These are phyloP conservation scores for Pelargonium australe DNA, from an alignment of 441 rosid genomes.

Conservation along the genomic window DNA sequence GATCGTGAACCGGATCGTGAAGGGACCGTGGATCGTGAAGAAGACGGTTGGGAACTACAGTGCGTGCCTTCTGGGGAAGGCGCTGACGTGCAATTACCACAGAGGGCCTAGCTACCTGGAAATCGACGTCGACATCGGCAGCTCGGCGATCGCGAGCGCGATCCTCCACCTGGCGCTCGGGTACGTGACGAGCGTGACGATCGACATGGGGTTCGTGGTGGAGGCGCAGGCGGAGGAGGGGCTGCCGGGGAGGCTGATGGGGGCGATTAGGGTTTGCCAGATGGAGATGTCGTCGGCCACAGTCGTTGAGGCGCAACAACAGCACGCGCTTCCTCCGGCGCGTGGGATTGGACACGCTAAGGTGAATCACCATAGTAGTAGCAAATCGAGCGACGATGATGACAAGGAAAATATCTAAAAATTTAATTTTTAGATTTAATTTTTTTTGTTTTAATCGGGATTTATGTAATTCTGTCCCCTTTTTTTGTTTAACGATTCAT, in stretches of 20 bases:
- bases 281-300: constrained; percentile 72
- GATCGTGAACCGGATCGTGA: constrained; percentile 57
- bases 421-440: too few relatives aligned
- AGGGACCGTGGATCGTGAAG: constrained; percentile 78
- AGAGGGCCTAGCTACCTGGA: constrained; percentile 67
- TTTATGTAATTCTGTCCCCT: too few relatives aligned
- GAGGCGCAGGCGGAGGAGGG: constrained; percentile 66
- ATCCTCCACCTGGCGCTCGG: constrained; percentile 46
- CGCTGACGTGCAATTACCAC: constrained; percentile 51
- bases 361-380: constrained; percentile 49
- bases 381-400: constrained; percentile 30
- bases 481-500: too few relatives aligned
- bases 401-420: constrained; percentile 18
- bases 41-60: constrained; percentile 62
- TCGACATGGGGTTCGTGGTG: constrained; percentile 66
- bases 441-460: too few relatives aligned
- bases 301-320: constrained; percentile 34
- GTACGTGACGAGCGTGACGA: constrained; percentile 41
- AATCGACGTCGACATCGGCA: constrained; percentile 66
- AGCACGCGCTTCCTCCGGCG: constrained; percentile 13
- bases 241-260: constrained; percentile 72
- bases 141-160: constrained; percentile 50
- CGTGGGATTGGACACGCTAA: constrained; percentile 45
- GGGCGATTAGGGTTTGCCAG: constrained; percentile 61
- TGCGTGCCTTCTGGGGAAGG: constrained; percentile 59